Evolutionary conservation across 257 asterid species (phyloP), one percentile per base, ranked within the genome.

Genomic region (Lycium barbarum): DNA sequence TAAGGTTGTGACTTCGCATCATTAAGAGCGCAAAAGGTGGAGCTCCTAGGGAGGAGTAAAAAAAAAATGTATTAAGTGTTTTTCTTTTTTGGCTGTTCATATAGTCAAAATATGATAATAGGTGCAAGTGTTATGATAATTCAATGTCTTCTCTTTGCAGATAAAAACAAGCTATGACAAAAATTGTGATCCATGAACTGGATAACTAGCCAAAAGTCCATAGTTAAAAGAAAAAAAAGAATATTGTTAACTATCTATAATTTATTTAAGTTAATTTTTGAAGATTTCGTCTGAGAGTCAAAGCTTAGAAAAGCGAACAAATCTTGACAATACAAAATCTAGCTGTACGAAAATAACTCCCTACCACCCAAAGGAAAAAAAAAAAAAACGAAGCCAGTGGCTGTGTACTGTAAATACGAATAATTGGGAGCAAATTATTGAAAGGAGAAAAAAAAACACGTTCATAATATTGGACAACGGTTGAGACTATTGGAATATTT

Each of bases 331-430:
- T 26, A 76, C 7, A 38, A 71, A 51, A 76, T 78, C 26, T 78
- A 53, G 66, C 51, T 78, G 82, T 78, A 14, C 49, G 82, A 78
- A 78, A 78, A 76, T 78, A 78, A 53, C 49, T 53, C 14, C 43
- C 33, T 35, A 53, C 26, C 82, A 72, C 5, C 59, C 58, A 54
- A 53, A 33, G 33, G 47, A 14, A 47, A 35, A 15, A 38, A 68
- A 15, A 68, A 68, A 53, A 22, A 15, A 53, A 0, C 4, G 5
- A 51, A 53, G 49, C 49, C 33, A 14, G 82, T 78, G 65, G 82
- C 49, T 53, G 66, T 78, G 63, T 40, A 65, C 66, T 53, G 82
- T 53, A 78, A 78, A 51, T 49, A 53, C 49, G 45, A 78, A 53
- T 78, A 78, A 78, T 70, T 70, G 78, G 74, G 53, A 70, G 53